Evolutionary conservation across 495 filamentous ascomycete species (phyloP), one percentile per base, ranked within the genome.

Genomic region (Lophiostoma macrostomum): DNA sequence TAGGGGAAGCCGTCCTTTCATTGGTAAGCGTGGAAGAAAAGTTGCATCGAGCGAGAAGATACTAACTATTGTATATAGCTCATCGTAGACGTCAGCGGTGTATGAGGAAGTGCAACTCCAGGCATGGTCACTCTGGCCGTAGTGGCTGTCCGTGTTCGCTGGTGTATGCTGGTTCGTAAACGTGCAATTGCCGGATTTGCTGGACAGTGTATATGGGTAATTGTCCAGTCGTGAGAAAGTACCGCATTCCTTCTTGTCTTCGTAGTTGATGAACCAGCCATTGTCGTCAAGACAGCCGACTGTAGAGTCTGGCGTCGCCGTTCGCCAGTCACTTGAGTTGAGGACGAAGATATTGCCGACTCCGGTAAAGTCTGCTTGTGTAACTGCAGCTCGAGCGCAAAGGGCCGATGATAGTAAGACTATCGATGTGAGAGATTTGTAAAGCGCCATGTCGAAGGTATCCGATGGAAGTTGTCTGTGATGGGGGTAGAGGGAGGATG

Each of bases 21-120:
- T 54, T 30, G 34, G 53, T 27, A 47, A 12, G 13, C n/a, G n/a
- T 30, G 10, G 8, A 7, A 47, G 23, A 13, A 7, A 5, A 16
- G 18, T 2, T 19, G 27, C 27, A 30, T 23, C 10, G 5, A 31
- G 11, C 37, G 18, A 14, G 20, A 30, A 13, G n/a, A 4, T 2
- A 41, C 55, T 27, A 20, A 58, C 55, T 5, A 58, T 48, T 11
- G 55, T 58, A 25, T 52, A 58, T 18, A 58, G 14, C n/a, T 47
- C 47, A 35, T 58, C 55, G 41, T 58, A 52, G 8, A 58, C 42
- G n/a, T 35, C 30, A 4, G 47, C 55, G 8, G 2, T 10, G 20
- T 46, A 52, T 1, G 23, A 25, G 1, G 32, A 23, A 28, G 46
- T 38, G 41, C 55, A 58, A 5, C 16, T 58, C 55, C 55, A 58